Base-by-base conservation (phyloP, 495 filamentous ascomycete species). In the Lophiostoma macrostomum region DNA sequence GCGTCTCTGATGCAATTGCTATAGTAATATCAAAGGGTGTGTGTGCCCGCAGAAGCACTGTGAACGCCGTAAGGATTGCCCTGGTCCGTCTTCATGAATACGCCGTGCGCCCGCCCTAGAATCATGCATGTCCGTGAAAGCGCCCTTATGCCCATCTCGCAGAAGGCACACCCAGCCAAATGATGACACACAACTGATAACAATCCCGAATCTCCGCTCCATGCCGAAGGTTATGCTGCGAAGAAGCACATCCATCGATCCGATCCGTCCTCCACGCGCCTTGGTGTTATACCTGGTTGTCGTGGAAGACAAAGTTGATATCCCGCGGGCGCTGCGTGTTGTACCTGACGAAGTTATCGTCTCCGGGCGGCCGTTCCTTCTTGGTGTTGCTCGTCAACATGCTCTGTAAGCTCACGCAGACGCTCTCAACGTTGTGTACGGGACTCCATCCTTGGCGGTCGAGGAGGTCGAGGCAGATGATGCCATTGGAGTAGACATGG, bases 351-450 rank as follows among this genome's bases (percentile, higher is more conserved):
- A 96, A 96, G 4, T 91, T 83, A 55, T 83, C 84, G 69, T 96
- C 87, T 8, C 90, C 90, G 0, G 84, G 84, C 5, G 90, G 90
- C 13, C 90, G 60, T 64, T 68, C 91, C 57, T 93, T 86, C 71
- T 88, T 93, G 19, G 77, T 85, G 67, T 98, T 98, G 5, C 90
- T 86, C 0, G 93, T 96, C 63, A 98, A 69, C 93, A 98, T 98
- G 71, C 89, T 95, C 72, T 98, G 93, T 37, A 98, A 81, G 67
- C 90, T 95, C 82, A 98, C 93, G 75, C 90, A 95, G 36, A 98
- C 82, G 61, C 87, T 94, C 74, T 98, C 91, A 11, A 96, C 93
- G 24, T 90, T 97, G 68, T 97, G 94, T 8, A 97, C 91, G 0
- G 93, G 93, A 11, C 84, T 90, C 93, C 93, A 98, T 57, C 94